Evolutionary conservation across 116 monocot species (phyloP).

Genomic region (Dioscorea cayenensis): DNA sequence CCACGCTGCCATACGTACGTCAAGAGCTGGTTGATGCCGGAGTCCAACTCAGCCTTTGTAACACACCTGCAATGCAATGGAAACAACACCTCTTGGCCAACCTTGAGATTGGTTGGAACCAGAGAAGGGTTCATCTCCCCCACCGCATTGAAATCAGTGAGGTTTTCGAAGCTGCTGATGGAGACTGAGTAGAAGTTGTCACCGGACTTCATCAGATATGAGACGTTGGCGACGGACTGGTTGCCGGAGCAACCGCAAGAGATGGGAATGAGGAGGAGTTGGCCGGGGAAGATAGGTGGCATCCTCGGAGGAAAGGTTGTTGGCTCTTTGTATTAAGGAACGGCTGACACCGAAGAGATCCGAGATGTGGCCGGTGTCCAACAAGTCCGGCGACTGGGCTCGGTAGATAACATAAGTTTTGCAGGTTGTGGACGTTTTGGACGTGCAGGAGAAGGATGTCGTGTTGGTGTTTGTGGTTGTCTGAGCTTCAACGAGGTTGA

Average conservation of each 20-base stretch:
- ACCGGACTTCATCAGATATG: constrained; percentile 18
- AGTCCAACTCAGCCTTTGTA: constrained; percentile 9
- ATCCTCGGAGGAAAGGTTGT: constrained; percentile 29
- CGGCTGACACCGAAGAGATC: constrained; percentile 37
- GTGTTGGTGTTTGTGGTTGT: constrained; percentile 9
- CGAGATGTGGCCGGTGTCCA: constrained; percentile 19
- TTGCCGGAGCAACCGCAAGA: constrained; percentile 31
- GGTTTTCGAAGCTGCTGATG: constrained; percentile 23
- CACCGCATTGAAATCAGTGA: constrained; percentile 20
- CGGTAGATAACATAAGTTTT: constrained; percentile 29
- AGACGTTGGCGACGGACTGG: constrained; percentile 26
- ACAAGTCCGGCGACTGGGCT: constrained; percentile 19
- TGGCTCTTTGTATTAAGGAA: constrained; percentile 16
- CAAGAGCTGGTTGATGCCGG: constrained; percentile 19
- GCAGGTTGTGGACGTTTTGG: constrained; percentile 12
- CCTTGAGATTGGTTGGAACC: constrained; percentile 13
- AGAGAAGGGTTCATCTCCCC: constrained; percentile 25
- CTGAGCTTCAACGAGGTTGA: background rate
- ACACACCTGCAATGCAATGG: constrained; percentile 41
- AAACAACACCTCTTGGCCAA: constrained; percentile 19
- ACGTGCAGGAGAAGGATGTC: constrained; percentile 33
- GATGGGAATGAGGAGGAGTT: constrained; percentile 32
- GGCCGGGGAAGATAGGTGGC: constrained; percentile 15
- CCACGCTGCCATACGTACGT: constrained; percentile 38
- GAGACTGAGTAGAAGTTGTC: constrained; percentile 38